Percentiles rank a stretch among this genome's conserved stretches.
These are phyloP conservation scores for Aspergillus transmontanensis DNA, from an alignment of 2,329 filamentous ascomycete genomes.

Conservation along the genomic window DNA sequence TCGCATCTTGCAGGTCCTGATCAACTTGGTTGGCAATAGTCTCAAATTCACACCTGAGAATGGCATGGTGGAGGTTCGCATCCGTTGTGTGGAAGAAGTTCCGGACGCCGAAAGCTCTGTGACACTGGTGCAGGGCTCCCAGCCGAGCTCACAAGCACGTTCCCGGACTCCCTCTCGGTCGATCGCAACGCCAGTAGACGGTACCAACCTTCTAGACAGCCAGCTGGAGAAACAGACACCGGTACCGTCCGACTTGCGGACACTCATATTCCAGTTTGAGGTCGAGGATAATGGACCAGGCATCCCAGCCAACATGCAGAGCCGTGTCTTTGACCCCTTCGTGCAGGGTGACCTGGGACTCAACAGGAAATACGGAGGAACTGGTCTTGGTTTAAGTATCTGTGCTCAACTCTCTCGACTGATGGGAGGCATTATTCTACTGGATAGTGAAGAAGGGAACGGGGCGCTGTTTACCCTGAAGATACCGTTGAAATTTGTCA, in stretches of 20 bases:
- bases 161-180: constrained; percentile 24
- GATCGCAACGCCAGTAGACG: constrained; percentile 9
- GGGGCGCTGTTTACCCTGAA: constrained; percentile 82
- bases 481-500: constrained; percentile 77
- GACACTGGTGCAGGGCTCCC: constrained; percentile 13
- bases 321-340: constrained; percentile 90
- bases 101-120: constrained; percentile 48
- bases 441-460: constrained; percentile 71
- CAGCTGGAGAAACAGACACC: constrained; percentile 32
- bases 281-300: constrained; percentile 87
- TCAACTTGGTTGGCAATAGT: constrained; percentile 77
- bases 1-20: constrained; percentile 87
- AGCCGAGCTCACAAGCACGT: constrained; percentile 38
- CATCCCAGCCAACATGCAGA: constrained; percentile 74
- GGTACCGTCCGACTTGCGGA: constrained; percentile 63
- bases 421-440: constrained; percentile 76
- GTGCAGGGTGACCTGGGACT: constrained; percentile 88
- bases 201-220: neutral
- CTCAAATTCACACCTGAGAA: constrained; percentile 84
- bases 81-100: constrained; percentile 62
- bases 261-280: constrained; percentile 81
- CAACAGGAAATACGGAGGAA: constrained; percentile 88
- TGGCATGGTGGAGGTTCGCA: constrained; percentile 74
- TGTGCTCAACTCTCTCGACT: constrained; percentile 81
- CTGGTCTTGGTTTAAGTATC: constrained; percentile 84